These are phyloP conservation scores for Trapa bicornis DNA, from an alignment of 345 rosid species.

Conservation along the genomic window DNA sequence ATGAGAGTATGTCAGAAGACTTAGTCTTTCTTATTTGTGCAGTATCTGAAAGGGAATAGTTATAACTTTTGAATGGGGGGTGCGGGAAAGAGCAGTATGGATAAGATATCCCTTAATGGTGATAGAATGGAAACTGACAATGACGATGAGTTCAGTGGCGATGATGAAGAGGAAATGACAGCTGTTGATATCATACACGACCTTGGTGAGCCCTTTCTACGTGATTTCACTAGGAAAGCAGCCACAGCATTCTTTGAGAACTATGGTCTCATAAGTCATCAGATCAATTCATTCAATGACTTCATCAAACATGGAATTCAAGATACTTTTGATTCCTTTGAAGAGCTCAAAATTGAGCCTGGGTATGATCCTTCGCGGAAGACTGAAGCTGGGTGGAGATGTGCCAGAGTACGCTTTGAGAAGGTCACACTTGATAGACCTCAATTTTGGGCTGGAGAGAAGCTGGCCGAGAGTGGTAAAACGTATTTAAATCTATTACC, in stretches of 20 bases:
- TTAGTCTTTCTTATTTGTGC: background rate
- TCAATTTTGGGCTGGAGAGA: slow-evolving; percentile 28
- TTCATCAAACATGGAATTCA: slow-evolving; percentile 57
- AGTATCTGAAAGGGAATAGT: background rate
- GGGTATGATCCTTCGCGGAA: slow-evolving; percentile 59
- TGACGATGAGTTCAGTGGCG: slow-evolving; percentile 9
- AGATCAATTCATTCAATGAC: slow-evolving; percentile 65
- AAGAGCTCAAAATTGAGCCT: slow-evolving; percentile 53
- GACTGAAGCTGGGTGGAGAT: slow-evolving; percentile 48
- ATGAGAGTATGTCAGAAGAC: background rate
- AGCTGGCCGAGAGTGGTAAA: slow-evolving; percentile 13
- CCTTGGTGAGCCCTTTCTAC: slow-evolving; percentile 36
- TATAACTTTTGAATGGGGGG: background rate
- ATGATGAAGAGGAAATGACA: slow-evolving; percentile 20
- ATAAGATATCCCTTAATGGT: background rate
- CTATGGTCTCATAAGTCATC: slow-evolving; percentile 74
- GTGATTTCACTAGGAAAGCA: slow-evolving; percentile 48
- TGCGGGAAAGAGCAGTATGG: slow-evolving; percentile 7
- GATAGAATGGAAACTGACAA: slow-evolving; percentile 4
- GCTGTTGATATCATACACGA: slow-evolving; percentile 14
- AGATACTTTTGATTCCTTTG: slow-evolving; percentile 47
- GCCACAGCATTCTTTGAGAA: slow-evolving; percentile 47
- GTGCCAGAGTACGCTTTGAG: slow-evolving; percentile 55
- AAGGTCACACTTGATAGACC: slow-evolving; percentile 48
- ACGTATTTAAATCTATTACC: slow-evolving; percentile 42